A percentile compares a stretch with the other conserved stretches of the same genome.
These are phyloP conservation scores for Leptoxyphium fumago DNA, from an alignment of 2,329 filamentous ascomycete genomes.

Conservation along the genomic window DNA sequence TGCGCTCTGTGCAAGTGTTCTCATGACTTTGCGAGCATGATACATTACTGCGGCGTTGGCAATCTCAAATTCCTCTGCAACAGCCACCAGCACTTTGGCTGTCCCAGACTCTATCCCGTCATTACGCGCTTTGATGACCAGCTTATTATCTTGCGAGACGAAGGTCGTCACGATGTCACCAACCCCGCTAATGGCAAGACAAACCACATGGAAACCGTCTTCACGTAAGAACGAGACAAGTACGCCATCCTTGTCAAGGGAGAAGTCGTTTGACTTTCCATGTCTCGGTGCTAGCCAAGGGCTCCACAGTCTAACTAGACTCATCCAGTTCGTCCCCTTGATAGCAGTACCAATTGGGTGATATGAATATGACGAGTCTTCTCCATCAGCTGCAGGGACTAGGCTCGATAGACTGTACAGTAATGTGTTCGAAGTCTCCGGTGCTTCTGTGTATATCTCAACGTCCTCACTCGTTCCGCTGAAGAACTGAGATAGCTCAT, in stretches of 20 bases:
- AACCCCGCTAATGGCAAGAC: slow-evolving; percentile 64
- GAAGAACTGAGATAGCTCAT: slow-evolving; percentile 42
- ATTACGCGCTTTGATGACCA: slow-evolving; percentile 57
- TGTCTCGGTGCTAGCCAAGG: slow-evolving; percentile 87
- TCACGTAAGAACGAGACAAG: slow-evolving; percentile 61
- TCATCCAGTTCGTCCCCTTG: slow-evolving; percentile 59
- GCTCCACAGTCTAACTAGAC: slow-evolving; percentile 61
- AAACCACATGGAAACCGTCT: slow-evolving; percentile 58
- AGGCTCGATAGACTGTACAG: slow-evolving; percentile 52
- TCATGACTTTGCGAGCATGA: slow-evolving; percentile 57
- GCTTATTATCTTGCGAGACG: slow-evolving; percentile 47
- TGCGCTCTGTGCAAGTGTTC: slow-evolving; percentile 27
- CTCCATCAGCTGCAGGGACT: slow-evolving; percentile 41
- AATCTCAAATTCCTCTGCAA: slow-evolving; percentile 57
- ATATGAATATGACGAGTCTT: slow-evolving; percentile 42
- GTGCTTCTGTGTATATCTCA: slow-evolving; percentile 38
- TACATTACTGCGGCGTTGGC: slow-evolving; percentile 75
- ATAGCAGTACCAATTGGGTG: slow-evolving; percentile 50
- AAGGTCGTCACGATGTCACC: slow-evolving; percentile 57
- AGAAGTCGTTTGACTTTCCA: slow-evolving; percentile 46
- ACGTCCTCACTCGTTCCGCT: slow-evolving; percentile 42
- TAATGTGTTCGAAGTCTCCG: slow-evolving; percentile 53
- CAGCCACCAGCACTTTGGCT: slow-evolving; percentile 53
- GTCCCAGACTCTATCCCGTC: slow-evolving; percentile 45
- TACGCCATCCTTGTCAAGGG: slow-evolving; percentile 62